Evolutionary conservation across 805 yeast species (phyloP).

Genomic region (Starmerella stigmatis): DNA sequence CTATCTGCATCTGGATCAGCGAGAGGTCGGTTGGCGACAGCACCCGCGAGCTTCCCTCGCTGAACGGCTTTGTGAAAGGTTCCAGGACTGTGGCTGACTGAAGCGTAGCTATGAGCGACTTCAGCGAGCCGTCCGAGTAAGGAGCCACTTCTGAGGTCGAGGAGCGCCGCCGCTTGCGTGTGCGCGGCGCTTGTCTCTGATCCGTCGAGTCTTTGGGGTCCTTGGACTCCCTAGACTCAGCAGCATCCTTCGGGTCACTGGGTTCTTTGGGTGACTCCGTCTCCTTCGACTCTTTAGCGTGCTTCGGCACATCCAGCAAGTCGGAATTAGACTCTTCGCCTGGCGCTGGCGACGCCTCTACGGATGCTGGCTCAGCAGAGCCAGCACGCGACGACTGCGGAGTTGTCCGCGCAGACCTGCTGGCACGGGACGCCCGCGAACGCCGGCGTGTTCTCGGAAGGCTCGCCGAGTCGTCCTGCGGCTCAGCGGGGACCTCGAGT

Average conservation of each 20-base stretch:
- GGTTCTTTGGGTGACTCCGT: background rate
- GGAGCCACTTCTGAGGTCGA: background rate
- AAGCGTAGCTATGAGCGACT: background rate
- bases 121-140: background rate
- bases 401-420: slow-evolving; percentile 9
- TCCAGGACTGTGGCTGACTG: background rate
- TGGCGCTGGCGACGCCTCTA: background rate
- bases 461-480: background rate
- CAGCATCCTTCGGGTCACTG: background rate
- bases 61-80: background rate
- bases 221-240: background rate
- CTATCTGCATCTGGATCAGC: background rate
- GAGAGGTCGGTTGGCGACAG: slow-evolving; percentile 4
- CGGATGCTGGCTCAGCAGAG: slow-evolving; percentile 3
- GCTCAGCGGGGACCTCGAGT: too few species aligned
- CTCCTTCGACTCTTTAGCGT: too few species aligned
- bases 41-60: background rate
- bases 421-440: slow-evolving; percentile 3
- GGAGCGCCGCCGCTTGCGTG: background rate
- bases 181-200: background rate
- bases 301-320: too few species aligned
- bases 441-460: background rate
- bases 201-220: too few species aligned
- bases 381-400: slow-evolving; percentile 6
- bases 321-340: background rate